Evolutionary conservation across 345 rosid genomes (phyloP).

Genomic region (Salix caprea): DNA sequence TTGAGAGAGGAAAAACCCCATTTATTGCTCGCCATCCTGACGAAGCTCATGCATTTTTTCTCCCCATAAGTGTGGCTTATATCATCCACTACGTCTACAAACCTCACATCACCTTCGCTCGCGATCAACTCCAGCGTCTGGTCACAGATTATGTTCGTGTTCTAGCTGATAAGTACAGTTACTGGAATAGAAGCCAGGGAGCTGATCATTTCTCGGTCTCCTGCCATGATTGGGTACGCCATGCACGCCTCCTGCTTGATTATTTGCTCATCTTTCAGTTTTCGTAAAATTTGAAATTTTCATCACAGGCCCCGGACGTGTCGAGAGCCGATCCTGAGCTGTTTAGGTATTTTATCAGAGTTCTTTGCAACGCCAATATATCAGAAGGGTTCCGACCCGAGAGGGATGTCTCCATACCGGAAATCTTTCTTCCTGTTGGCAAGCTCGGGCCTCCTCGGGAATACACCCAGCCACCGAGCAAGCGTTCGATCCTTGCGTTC

Average conservation of each 20-base stretch:
- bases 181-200: slow-evolving; percentile 58
- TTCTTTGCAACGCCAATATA: slow-evolving; percentile 72
- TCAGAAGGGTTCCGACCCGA: slow-evolving; percentile 58
- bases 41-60: slow-evolving; percentile 47
- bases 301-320: slow-evolving; percentile 55
- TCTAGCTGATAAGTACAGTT: slow-evolving; percentile 38
- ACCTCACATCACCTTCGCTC: slow-evolving; percentile 35
- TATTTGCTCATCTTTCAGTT: too few relatives aligned
- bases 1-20: slow-evolving; percentile 31
- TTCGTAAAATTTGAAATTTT: not conserved
- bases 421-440: slow-evolving; percentile 26
- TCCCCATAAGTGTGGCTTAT: slow-evolving; percentile 47
- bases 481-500: slow-evolving; percentile 54
- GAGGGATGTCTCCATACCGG: slow-evolving; percentile 67
- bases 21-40: slow-evolving; percentile 46
- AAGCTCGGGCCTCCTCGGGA: slow-evolving; percentile 18
- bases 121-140: slow-evolving; percentile 28
- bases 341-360: slow-evolving; percentile 56
- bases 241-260: not conserved
- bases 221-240: slow-evolving; percentile 62
- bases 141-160: slow-evolving; percentile 39
- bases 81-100: slow-evolving; percentile 39
- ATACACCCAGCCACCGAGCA: slow-evolving; percentile 11
- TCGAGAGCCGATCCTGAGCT: slow-evolving; percentile 40
- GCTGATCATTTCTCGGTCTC: slow-evolving; percentile 64